Evolutionary conservation across 768 basidiomycete genomes (phyloP), one percentile per base, ranked within the genome.

Genomic region (Baorangia bicolor): DNA sequence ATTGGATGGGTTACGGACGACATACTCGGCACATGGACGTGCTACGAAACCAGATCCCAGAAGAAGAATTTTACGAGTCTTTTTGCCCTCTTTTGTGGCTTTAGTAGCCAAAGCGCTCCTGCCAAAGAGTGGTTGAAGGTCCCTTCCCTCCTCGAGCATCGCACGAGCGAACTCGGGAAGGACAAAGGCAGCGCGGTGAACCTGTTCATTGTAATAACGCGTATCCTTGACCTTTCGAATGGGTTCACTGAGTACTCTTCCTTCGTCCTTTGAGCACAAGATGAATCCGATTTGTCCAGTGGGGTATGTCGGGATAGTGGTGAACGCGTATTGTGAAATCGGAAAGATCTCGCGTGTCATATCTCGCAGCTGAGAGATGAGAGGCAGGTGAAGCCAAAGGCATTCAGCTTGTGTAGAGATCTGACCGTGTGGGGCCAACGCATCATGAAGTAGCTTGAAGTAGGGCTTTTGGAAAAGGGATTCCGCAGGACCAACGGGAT

Each of bases 221-320:
- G 89, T 91, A 58, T 75, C 74, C 39, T 79, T 75, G 33, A 96
- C 84, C 42, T 86, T 76, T 53, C 94, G 84, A 38, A 94, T 62
- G 0, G 95, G 88, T 20, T 78, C 84, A 49, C 78, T 81, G 59
- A 99, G 75, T 68, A 90, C 84, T 49, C 91, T 80, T 27, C 76
- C 78, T 16, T 76, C 73, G 28, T 87, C 87, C 74, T 90, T 94
- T 52, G 94, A 87, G 72, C 90, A 92, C 43, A 98, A 78, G 62
- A 95, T 81, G 76, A 95, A 95, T 23, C 97, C 95, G 65, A 98
- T 99, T 69, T 95, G 94, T 35, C 97, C 97, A n/a, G 91, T 88
- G 20, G 97, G 97, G 75, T 99, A 99, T 16, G 95, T 97, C 1
- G 96, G 96, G 62, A 98, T 95, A 21, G 94, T 98, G 57, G 94